A percentile compares a stretch with the other conserved stretches of the same genome.
Conservation (phyloP, 768 basidiomycete genomes). For the Boletus huronensis region DNA sequence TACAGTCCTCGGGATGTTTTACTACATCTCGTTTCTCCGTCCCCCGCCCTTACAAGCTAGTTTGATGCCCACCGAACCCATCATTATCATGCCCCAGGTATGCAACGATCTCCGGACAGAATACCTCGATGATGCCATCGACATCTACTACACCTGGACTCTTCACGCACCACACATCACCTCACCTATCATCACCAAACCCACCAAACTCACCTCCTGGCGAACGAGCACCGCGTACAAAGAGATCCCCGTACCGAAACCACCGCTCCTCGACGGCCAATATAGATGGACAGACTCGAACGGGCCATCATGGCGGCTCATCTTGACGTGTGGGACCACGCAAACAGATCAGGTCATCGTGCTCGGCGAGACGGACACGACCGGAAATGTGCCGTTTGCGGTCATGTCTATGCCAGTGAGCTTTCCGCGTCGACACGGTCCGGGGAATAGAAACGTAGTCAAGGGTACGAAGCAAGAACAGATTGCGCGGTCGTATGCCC, state of each 20-base stretch:
- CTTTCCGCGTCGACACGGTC: slow-evolving; percentile 31
- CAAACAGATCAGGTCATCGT: slow-evolving; percentile 35
- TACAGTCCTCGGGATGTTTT: slow-evolving; percentile 75
- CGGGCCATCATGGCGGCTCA: slow-evolving; percentile 58
- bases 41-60: slow-evolving; percentile 65
- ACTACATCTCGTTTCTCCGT: slow-evolving; percentile 85
- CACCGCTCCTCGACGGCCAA: slow-evolving; percentile 36
- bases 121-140: slow-evolving; percentile 46
- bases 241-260: slow-evolving; percentile 63
- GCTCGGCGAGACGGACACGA: slow-evolving; percentile 38
- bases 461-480: slow-evolving; percentile 58
- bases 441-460: slow-evolving; percentile 3
- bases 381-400: slow-evolving; percentile 49
- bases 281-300: slow-evolving; percentile 25
- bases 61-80: slow-evolving; percentile 32
- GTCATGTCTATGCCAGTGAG: slow-evolving; percentile 69
- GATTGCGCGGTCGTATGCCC: slow-evolving; percentile 39
- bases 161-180: slow-evolving; percentile 22
- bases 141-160: slow-evolving; percentile 72
- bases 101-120: slow-evolving; percentile 91
- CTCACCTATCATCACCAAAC: slow-evolving; percentile 36
- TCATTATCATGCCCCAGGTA: slow-evolving; percentile 78
- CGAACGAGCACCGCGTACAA: slow-evolving; percentile 68
- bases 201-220: slow-evolving; percentile 73
- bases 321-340: slow-evolving; percentile 44